Base-by-base conservation (phyloP, 257 asterid genomes). In the Cinchona pubescens region DNA sequence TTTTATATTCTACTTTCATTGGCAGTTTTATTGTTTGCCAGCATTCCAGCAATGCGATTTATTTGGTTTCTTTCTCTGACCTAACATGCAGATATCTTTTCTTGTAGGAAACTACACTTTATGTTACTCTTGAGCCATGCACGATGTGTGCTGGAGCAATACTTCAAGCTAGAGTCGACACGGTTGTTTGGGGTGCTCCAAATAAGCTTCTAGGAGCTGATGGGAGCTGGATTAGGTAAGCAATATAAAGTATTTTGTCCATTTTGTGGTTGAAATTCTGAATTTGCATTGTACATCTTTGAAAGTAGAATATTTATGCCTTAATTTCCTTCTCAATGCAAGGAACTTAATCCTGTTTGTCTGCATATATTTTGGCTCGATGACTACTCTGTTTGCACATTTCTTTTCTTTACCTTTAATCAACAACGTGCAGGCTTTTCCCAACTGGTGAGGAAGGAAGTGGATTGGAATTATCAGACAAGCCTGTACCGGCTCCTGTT, bases 71-170 rank as follows among this genome's bases (percentile, higher is more conserved):
- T 73, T 61, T 56, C 49, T 69, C 74, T 74, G 35, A 51, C 51
- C 19, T 71, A 73, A n/a, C 64, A 35, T 46, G 70, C 23, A 3
- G 60, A 60, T 78, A 63, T 46, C 9, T 74, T 77, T 79, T 74
- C 76, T 38, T 74, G 14, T 78, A 95, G 97, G 96, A 81, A 34
- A 87, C 98, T 37, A 87, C 92, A 58, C 97, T 95, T 43, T 95
- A 95, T 74, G 92, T 90, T 66, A 95, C 99, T 59, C 98, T 95
- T 64, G 99, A 95, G 85, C 99, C 99, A 6, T 95, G 99, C 70
- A 93, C 99, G 59, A 95, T 95, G 99, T 95, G 99, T 80, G 99
- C 99, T 80, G 98, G 99, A 85, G 99, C 99, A 45, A 95, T 95
- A 86, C 96, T 92, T 81, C 98, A 92, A 85, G 97, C 99, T 65